phyloP scores from a whole-genome alignment of 192 early-diverging fungal species.

The Backusella mclennaniae region DNA sequence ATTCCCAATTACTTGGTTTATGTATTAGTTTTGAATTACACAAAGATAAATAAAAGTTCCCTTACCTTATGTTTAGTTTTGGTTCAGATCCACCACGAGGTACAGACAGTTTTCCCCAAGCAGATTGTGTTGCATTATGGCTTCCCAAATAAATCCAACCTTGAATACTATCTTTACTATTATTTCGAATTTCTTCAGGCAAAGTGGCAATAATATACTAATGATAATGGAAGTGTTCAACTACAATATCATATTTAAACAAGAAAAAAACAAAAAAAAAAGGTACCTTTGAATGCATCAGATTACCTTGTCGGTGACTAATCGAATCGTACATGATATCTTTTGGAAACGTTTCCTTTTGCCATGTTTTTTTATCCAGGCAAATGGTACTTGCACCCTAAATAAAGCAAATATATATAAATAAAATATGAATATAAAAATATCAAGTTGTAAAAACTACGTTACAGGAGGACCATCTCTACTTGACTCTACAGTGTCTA shows the following conservation, averaged over 20 bases:
- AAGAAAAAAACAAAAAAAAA: background rate
- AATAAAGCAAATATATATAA: background rate
- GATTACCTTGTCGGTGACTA: constrained; percentile 28
- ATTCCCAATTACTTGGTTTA: constrained; percentile 37
- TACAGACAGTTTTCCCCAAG: constrained; percentile 29
- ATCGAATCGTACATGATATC: constrained; percentile 32
- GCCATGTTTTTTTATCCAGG: constrained; percentile 23
- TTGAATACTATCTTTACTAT: background rate
- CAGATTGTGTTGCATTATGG: constrained; percentile 31
- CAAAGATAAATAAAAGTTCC: background rate
- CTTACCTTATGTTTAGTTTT: constrained; percentile 34
- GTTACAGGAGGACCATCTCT: constrained; percentile 27
- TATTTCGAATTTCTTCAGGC: background rate
- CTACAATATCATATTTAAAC: background rate
- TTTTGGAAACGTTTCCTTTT: constrained; percentile 34
- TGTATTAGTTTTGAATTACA: background rate
- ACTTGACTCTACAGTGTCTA: constrained; percentile 34
- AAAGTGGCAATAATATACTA: constrained; percentile 35
- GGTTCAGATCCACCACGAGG: constrained; percentile 17
- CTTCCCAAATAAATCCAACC: constrained; percentile 39
- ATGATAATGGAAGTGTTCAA: background rate
- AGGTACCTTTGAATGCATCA: constrained; percentile 42
- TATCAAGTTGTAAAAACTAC: background rate
- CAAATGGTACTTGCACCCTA: constrained; percentile 40
- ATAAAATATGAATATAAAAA: too few species aligned